Base-by-base conservation (phyloP, 495 filamentous ascomycete species). In the Penicillium odoratum region DNA sequence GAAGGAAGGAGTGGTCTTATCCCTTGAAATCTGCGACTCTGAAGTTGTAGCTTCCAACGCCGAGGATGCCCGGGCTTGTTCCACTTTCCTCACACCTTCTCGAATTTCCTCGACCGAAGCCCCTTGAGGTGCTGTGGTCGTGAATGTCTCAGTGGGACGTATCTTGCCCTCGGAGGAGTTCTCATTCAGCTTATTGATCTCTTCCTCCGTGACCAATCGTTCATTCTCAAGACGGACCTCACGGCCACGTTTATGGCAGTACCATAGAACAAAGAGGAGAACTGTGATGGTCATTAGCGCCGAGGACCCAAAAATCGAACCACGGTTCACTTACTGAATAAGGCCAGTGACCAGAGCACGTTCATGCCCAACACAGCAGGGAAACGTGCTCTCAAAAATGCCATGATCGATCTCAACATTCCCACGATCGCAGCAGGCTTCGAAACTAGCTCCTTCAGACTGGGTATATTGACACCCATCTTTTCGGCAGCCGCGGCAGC, bases 201-300 rank as follows among this genome's bases (percentile, higher is more conserved):
- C 77, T 31, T 73, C 73, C 55, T 81, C 78, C 1, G 77, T 79
- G n/a, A 81, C 77, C 10, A 77, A 63, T 7, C 79, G 78, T 70
- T 93, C 90, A 58, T 78, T 83, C 64, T 91, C 90, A 1, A 97
- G 78, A 36, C 94, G 79, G 13, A 85, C 85, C 73, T 98, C 94
- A 15, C 84, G 83, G 36, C 94, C 94, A 13, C 94, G 85, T 71
- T 97, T 97, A 69, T 97, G 89, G 72, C 91, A 97, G 70, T 98
- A 98, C 93, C 93, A 98, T 57, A 98, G 83, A 49, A 93, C 89
- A 68, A 93, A 91, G 31, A 98, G 73, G 11, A 98, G 78, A 57
- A 97, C 89, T 92, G 60, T 8, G n/a, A 13, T 7, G 33, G 34
- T 21, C 1, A 16, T 46, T 45, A 21, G 42, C 25, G 10, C 15